Base-by-base conservation (phyloP, 257 asterid genomes). In the Striga asiatica region DNA sequence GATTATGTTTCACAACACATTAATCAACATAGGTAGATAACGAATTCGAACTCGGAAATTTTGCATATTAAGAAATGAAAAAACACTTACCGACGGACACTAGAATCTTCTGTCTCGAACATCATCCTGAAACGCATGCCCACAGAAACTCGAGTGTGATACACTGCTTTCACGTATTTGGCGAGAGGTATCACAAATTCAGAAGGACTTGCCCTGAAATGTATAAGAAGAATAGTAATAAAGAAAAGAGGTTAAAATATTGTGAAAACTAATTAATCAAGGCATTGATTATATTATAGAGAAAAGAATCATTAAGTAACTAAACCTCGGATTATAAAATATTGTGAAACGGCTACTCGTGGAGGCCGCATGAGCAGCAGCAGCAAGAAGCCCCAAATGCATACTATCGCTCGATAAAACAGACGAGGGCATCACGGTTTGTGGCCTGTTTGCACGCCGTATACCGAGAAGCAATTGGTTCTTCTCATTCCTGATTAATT, bases 301-400 rank as follows among this genome's bases (percentile, higher is more conserved):
- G 0, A 1, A 29, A 29, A 5, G 35, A 10, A 29, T 29, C 35
- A 5, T 3, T 29, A 10, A 29, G 48, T 34, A 66, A 64, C 47
- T 2, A 52, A 61, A 50, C 95, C 95, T 76, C 39, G 95, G 93
- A 76, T 85, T 85, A 55, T 70, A 82, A 56, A 85, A 85, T 52
- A 85, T 74, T 37, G 93, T 80, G 71, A 85, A 85, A 39, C 89
- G 86, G 69, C 89, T 82, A 43, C 76, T 72, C 12, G 93, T 85
- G 13, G 89, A 68, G 20, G 93, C 84, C 50, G 95, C 95, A 68
- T 85, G 95, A 39, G 95, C 93, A 29, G 95, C 95, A 50, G 95
- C 89, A 52, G 95, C 95, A 50, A 85, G 84, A 64, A 85, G 86
- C 27, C 95, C 95, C 8, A 82, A 67, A 76, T 85, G 95, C 95